Conservation (phyloP, 306 rosid genomes). For the Gynostemma pentaphyllum region DNA sequence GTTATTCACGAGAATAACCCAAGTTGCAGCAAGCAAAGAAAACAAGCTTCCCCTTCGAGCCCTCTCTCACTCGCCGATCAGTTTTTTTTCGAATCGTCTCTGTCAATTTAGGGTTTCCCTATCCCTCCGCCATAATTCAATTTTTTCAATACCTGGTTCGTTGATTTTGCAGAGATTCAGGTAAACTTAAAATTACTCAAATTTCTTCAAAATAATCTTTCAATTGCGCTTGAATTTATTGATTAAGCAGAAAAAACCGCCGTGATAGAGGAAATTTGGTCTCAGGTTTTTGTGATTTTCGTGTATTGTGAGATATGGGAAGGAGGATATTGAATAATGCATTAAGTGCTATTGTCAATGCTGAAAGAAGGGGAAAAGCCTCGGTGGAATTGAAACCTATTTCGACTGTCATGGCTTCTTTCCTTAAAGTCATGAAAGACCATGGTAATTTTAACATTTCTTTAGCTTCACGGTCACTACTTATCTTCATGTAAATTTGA, state of each 20-base stretch:
- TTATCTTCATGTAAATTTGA: not conserved
- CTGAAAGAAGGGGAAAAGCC: constrained; percentile 65
- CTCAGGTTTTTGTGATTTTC: constrained; percentile 3
- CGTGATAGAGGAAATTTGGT: not conserved
- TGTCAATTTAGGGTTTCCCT: not conserved
- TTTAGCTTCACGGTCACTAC: not conserved
- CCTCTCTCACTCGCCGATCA: not conserved
- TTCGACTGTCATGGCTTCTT: constrained; percentile 66
- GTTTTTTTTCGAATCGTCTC: not conserved
- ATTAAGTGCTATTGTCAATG: constrained; percentile 66
- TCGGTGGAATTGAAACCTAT: constrained; percentile 59
- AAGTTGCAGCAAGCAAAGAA: not conserved
- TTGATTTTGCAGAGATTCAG: not conserved
- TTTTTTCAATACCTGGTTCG: not conserved
- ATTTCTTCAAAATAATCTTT: not conserved
- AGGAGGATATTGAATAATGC: constrained; percentile 77
- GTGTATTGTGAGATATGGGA: constrained; percentile 39
- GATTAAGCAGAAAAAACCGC: not conserved
- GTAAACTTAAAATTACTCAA: not conserved
- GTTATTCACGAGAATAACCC: not conserved
- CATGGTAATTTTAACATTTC: constrained; percentile 32
- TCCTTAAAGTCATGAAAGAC: constrained; percentile 72
- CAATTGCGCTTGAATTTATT: not conserved
- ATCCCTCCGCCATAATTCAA: not conserved
- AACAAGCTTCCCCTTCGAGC: not conserved